Base-by-base conservation (phyloP, 441 rosid species). In the Corymbia citriodora region DNA sequence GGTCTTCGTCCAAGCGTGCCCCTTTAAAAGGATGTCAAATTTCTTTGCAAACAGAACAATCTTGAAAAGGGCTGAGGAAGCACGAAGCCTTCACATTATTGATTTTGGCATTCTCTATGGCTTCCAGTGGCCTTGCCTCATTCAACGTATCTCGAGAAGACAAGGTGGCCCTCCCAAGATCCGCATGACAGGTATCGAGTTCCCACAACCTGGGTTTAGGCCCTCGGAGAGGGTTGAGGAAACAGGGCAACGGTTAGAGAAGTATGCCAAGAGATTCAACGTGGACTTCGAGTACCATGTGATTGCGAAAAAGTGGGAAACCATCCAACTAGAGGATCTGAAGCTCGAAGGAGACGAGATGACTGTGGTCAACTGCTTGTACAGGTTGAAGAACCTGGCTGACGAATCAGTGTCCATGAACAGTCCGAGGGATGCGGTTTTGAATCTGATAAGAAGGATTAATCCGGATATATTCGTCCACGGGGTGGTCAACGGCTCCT, bases 51-150 rank as follows among this genome's bases (percentile, higher is more conserved):
- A 95, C 92, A 92, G 91, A 63, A 95, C 95, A 53, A 96, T 98
- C 88, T 6, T 90, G 90, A 93, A 94, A 83, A 91, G 91, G n/a
- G 94, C 97, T 27, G 93, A 94, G 89, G 94, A 94, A 68, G 95
- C 96, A 55, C 92, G 93, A 2, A 94, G 94, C 45, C 93, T 98
- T 15, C 99, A 97, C 92, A 95, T 98, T 54, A 93, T 98, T 81
- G 99, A 98, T 92, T 96, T 98, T 36, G 99, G 99, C 49, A 94
- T 97, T 88, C 95, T 94, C 83, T 98, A 98, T 88, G 99, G 99
- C 45, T 98, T 96, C 90, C 99, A 98, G 61, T 98, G 99, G 99
- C 99, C 99, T 92, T 96, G 98, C 93, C 94, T 97, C 25, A 97
- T 98, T 87, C 97, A 95, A 90, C 95, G 96, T 6, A 90, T 98